These are phyloP conservation scores for Scortechinia acanthostroma DNA, from an alignment of 2,329 filamentous ascomycete species.

Conservation along the genomic window DNA sequence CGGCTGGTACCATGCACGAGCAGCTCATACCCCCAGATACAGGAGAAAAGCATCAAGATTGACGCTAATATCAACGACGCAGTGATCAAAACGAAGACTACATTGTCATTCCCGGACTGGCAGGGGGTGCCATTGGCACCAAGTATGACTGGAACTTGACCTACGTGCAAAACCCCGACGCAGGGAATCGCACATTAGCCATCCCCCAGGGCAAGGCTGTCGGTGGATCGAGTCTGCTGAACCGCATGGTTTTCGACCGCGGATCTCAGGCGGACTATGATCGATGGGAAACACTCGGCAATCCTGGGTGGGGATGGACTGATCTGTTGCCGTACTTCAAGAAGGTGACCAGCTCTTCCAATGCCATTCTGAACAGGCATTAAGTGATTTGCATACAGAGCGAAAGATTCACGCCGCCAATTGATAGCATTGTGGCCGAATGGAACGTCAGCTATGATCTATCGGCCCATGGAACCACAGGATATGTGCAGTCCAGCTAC, in stretches of 20 bases:
- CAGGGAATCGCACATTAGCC: conserved; percentile 6
- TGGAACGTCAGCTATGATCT: conserved; percentile 27
- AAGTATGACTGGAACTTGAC: conserved; percentile 7
- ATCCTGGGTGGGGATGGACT: conserved; percentile 49
- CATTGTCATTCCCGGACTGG: conserved; percentile 7
- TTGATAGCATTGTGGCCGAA: conserved; percentile 17
- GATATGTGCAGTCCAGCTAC: conserved; percentile 40
- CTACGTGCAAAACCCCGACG: conserved; percentile 4
- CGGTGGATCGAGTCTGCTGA: conserved; percentile 20
- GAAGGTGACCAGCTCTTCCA: not conserved
- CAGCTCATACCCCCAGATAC: no score
- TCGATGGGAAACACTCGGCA: conserved; percentile 48
- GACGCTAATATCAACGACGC: no score
- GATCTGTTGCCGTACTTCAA: conserved; percentile 19
- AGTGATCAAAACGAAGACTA: no score
- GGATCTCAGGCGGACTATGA: conserved; percentile 40
- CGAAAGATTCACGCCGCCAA: conserved; percentile 34
- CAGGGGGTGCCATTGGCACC: conserved; percentile 4
- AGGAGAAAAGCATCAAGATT: no score
- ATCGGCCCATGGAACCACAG: conserved; percentile 29
- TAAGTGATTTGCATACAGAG: conserved; percentile 40
- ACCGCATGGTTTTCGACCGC: conserved; percentile 23
- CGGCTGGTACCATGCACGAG: no score
- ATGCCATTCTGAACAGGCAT: conserved; percentile 3
- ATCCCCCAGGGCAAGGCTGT: conserved; percentile 16